phyloP scores from a whole-genome alignment of 129 eudicot species.

The Chrysanthemum lavandulifolium region DNA sequence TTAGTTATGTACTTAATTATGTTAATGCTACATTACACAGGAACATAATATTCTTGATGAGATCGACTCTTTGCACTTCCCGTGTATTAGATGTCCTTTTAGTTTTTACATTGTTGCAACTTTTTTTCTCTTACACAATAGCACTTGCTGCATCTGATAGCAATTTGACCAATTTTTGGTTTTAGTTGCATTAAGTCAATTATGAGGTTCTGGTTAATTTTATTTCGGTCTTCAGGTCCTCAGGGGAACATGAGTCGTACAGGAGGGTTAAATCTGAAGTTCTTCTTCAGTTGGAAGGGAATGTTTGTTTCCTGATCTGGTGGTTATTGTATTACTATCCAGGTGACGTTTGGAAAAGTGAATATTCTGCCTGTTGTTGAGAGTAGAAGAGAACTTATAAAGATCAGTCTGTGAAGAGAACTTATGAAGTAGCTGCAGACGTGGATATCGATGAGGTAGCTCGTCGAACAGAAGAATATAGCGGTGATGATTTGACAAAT shows the following conservation, averaged over 20 bases:
- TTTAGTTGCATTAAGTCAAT: too few species aligned
- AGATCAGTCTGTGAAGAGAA: conserved; percentile 68
- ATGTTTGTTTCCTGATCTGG: too few species aligned
- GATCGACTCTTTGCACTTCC: too few species aligned
- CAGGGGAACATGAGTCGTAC: conserved; percentile 96
- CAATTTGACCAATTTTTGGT: too few species aligned
- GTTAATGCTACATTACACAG: too few species aligned
- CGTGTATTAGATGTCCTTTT: too few species aligned
- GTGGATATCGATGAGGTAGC: conserved; percentile 91
- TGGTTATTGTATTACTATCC: conserved; percentile 3
- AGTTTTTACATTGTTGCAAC: too few species aligned
- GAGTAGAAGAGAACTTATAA: conserved; percentile 85
- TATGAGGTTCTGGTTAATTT: too few species aligned
- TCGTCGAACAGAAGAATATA: conserved; percentile 79
- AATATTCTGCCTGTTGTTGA: conserved; percentile 75
- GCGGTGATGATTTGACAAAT: conserved; percentile 90
- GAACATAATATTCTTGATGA: too few species aligned
- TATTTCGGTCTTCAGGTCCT: conserved; percentile 53
- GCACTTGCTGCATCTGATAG: too few species aligned
- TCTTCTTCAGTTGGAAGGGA: conserved; percentile 87
- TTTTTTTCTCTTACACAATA: too few species aligned
- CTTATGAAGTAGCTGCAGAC: conserved; percentile 54
- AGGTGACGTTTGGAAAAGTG: conserved; percentile 91
- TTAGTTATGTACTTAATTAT: too few species aligned
- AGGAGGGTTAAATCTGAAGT: conserved; percentile 96